phyloP scores from a whole-genome alignment of 305 asterid species.

The Ajuga reptans region DNA sequence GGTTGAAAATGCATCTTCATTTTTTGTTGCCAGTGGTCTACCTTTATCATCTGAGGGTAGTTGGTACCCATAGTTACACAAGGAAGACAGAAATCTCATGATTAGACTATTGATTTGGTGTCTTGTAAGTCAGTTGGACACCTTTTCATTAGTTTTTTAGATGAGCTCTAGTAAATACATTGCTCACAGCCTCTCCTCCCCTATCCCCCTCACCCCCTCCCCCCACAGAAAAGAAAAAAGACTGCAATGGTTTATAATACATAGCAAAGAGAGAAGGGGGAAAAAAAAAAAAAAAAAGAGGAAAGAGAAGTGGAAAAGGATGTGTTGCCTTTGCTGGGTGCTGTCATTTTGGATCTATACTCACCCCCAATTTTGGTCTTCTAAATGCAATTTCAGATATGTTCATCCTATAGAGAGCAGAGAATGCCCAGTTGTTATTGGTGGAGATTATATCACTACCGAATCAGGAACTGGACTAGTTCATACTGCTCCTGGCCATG shows the following conservation, averaged over 20 bases:
- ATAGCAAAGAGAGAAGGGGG: too few species aligned
- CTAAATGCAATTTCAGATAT: conserved; percentile 44
- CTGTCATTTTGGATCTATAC: background rate
- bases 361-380: conserved; percentile 12
- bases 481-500: conserved; percentile 99
- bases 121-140: background rate
- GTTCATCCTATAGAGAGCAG: conserved; percentile 68
- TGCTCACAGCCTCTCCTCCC: too few species aligned
- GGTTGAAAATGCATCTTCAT: background rate
- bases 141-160: background rate
- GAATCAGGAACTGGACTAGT: conserved; percentile 98
- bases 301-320: background rate
- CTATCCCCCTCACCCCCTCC: too few species aligned
- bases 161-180: too few species aligned
- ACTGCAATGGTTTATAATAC: too few species aligned
- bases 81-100: background rate
- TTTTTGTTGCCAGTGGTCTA: background rate
- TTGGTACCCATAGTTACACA: background rate
- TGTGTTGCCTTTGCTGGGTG: background rate
- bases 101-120: background rate
- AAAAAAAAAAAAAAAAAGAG: background rate
- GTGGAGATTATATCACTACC: conserved; percentile 93
- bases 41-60: background rate
- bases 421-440: conserved; percentile 83
- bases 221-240: too few species aligned